These are phyloP conservation scores for Penicillium paneum DNA, from an alignment of 2,329 filamentous ascomycete species.

Conservation along the genomic window DNA sequence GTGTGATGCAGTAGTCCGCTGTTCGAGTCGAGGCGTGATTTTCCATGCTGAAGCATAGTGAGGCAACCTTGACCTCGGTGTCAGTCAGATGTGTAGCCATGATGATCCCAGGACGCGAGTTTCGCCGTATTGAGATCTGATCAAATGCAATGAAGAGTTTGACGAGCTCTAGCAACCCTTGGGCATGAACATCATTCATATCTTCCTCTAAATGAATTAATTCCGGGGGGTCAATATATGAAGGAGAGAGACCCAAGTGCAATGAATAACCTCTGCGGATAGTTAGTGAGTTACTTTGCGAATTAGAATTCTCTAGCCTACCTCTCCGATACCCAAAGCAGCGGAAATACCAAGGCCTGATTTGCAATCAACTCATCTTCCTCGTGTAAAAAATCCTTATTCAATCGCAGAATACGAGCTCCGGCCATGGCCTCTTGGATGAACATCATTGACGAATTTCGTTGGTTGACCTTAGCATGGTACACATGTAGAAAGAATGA, in stretches of 20 bases:
- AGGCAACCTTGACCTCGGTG: slow-evolving; percentile 22
- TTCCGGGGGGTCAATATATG: slow-evolving; percentile 17
- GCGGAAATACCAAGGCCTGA: slow-evolving; percentile 24
- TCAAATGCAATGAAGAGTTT: slow-evolving; percentile 28
- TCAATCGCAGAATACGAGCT: slow-evolving; percentile 22
- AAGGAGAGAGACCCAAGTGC: slow-evolving; percentile 29
- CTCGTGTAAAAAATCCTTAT: slow-evolving; percentile 6
- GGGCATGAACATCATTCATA: slow-evolving; percentile 17
- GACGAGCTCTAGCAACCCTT: slow-evolving; percentile 26
- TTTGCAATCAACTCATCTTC: slow-evolving; percentile 23
- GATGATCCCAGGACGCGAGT: not conserved
- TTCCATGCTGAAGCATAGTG: slow-evolving; percentile 11
- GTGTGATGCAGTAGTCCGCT: slow-evolving; percentile 31
- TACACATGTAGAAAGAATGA: slow-evolving; percentile 35
- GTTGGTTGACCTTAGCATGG: slow-evolving; percentile 31
- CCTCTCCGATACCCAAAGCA: slow-evolving; percentile 34
- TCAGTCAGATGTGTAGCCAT: slow-evolving; percentile 13
- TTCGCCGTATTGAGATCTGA: slow-evolving; percentile 13
- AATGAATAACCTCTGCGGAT: slow-evolving; percentile 29
- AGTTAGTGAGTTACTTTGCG: not conserved
- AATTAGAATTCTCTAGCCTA: not conserved
- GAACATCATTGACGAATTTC: slow-evolving; percentile 29
- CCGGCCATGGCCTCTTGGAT: slow-evolving; percentile 29
- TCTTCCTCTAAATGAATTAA: slow-evolving; percentile 6
- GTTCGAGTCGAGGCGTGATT: slow-evolving; percentile 20